Conservation (phyloP, 208 protist species). For the Angomonas deanei region DNA sequence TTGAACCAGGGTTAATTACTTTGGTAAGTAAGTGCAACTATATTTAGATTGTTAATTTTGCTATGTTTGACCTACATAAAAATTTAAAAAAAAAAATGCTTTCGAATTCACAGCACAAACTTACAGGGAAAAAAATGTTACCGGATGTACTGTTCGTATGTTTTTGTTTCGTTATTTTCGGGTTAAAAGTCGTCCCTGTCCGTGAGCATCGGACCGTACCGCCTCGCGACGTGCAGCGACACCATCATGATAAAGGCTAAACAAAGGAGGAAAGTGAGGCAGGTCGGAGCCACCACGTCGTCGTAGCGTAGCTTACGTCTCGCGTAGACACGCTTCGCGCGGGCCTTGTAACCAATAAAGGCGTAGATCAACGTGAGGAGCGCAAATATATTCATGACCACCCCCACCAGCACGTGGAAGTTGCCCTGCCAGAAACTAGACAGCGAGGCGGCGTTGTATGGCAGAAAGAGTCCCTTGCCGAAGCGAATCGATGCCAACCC, state of each 20-base stretch:
- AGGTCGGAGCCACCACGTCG: conserved; percentile 51
- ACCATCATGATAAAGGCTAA: conserved; percentile 35
- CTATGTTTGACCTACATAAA: neutral
- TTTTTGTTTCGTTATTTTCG: neutral
- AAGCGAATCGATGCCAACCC: conserved; percentile 72
- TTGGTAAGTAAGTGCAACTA: neutral
- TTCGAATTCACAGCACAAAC: neutral
- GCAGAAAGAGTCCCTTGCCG: conserved; percentile 62
- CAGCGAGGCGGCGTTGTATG: conserved; percentile 28
- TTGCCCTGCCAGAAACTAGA: conserved; percentile 54
- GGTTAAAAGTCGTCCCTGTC: conserved; percentile 59
- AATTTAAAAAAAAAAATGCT: neutral
- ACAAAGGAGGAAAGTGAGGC: conserved; percentile 60
- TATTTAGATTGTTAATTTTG: conserved; percentile 6
- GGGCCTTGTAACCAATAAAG: conserved; percentile 65
- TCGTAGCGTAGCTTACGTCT: conserved; percentile 84
- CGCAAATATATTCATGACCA: conserved; percentile 39
- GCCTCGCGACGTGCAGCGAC: conserved; percentile 47
- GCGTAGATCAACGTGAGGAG: conserved; percentile 67
- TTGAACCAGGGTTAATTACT: too few relatives aligned
- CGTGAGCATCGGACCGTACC: conserved; percentile 85
- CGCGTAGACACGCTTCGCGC: conserved; percentile 74
- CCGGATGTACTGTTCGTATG: neutral
- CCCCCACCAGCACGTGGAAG: conserved; percentile 67
- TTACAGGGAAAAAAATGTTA: neutral